These are phyloP conservation scores for Dendrostoma leiphaemia DNA, from an alignment of 2,329 filamentous ascomycete species.

Conservation along the genomic window DNA sequence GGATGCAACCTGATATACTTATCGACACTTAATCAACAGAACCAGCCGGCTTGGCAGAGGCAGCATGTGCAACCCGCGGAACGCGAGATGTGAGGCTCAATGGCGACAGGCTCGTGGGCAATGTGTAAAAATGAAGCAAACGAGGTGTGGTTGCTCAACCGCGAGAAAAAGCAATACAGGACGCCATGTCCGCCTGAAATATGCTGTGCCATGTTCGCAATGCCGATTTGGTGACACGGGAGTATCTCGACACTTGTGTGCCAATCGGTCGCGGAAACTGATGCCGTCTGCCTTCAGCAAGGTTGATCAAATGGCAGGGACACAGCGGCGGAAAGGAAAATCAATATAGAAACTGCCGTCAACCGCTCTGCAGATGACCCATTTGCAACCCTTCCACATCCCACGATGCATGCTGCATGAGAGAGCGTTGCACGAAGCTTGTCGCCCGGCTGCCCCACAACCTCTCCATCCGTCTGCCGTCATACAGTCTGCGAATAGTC, in stretches of 20 bases:
- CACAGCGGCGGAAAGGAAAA: not conserved
- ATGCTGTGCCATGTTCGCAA: not conserved
- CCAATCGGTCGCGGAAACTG: not conserved
- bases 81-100: not conserved
- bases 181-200: not conserved
- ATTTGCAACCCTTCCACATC: not conserved
- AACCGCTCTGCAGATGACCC: not conserved
- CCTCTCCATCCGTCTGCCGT: not conserved
- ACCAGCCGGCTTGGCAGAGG: not conserved
- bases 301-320: not conserved
- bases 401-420: not conserved
- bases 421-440: not conserved
- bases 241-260: conserved; percentile 1
- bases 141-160: not conserved
- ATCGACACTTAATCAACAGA: not conserved
- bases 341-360: not conserved
- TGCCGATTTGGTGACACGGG: not conserved
- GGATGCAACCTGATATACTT: not conserved
- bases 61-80: not conserved
- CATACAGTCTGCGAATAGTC: not conserved
- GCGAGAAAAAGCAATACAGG: not conserved
- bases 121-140: not conserved
- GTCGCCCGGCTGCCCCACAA: not conserved
- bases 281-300: not conserved
- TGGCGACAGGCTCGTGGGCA: not conserved